Evolutionary conservation across 139 green algal genomes (phyloP), one percentile per base, ranked within the genome.

Genomic region (Deuterostichococcus epilithicus): DNA sequence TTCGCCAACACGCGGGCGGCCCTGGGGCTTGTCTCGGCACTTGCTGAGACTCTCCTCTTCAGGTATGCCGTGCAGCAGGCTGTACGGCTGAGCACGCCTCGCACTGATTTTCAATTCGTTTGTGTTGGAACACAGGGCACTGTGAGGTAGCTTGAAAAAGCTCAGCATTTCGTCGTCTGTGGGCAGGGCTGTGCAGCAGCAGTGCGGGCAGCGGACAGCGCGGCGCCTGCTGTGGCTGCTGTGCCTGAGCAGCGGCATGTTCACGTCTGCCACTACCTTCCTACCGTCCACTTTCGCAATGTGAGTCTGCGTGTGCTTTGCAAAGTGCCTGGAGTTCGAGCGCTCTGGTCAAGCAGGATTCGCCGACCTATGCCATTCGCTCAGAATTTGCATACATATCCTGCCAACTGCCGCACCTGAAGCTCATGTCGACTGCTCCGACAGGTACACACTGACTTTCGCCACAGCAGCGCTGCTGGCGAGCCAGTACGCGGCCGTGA

Each of bases 261-360:
- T 92, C 76, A 65, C 87, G 0, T 72, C 92, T 28, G 76, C 82
- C 71, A 92, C 89, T 18, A 74, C 82, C 20, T 80, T 97, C 30
- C 88, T 97, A 35, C 93, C 93, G 18, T 90, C 78, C 36, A 91
- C 81, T 32, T 96, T 97, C 72, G 78, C 89, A 58, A 97, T 96
- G 92, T 88, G 87, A 74, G 52, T 20, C 8, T 63, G 52, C 52
- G 5, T 8, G 8, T 79, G 42, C 47, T 75, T 23, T 52, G 42
- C 10, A 52, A 8, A 23, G 42, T 52, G 10, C 42, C n/a, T n/a
- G n/a, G n/a, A n/a, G n/a, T n/a, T n/a, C n/a, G n/a, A n/a, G n/a
- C n/a, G n/a, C n/a, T n/a, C n/a, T n/a, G n/a, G n/a, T n/a, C n/a
- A n/a, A n/a, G n/a, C n/a, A n/a, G n/a, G n/a, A n/a, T n/a, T n/a